Conservation (phyloP, 768 basidiomycete genomes). For the Chalciporus piperatus region DNA sequence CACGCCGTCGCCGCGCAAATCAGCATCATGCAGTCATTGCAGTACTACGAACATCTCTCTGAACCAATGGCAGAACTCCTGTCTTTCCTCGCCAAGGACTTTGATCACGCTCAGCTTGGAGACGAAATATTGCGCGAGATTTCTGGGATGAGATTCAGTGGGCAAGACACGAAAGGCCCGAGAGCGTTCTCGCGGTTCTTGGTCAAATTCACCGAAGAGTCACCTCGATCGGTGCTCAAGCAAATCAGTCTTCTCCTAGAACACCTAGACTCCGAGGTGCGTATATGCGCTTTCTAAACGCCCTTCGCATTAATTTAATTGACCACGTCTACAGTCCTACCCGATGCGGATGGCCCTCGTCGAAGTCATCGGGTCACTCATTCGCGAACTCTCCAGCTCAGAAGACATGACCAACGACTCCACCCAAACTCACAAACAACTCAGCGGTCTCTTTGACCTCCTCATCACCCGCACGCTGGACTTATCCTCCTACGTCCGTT, state of each 20-base stretch:
- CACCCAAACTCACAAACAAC: slow-evolving; percentile 58
- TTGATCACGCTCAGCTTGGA: slow-evolving; percentile 83
- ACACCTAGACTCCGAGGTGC: slow-evolving; percentile 90
- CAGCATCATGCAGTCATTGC: slow-evolving; percentile 85
- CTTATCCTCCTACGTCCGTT: slow-evolving; percentile 85
- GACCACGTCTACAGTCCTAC: slow-evolving; percentile 60
- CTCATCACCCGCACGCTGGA: slow-evolving; percentile 89
- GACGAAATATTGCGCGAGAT: slow-evolving; percentile 93
- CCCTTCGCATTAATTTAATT: not conserved
- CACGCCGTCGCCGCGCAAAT: slow-evolving; percentile 85
- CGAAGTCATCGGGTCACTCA: slow-evolving; percentile 84
- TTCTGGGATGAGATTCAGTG: slow-evolving; percentile 69
- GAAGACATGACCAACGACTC: slow-evolving; percentile 47
- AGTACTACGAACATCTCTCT: slow-evolving; percentile 91
- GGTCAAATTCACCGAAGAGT: slow-evolving; percentile 72
- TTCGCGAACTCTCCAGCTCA: slow-evolving; percentile 70
- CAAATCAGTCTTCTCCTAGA: slow-evolving; percentile 82
- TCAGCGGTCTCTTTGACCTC: slow-evolving; percentile 76
- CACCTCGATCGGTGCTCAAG: slow-evolving; percentile 79
- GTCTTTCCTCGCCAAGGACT: slow-evolving; percentile 74
- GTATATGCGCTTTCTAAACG: slow-evolving; percentile 6
- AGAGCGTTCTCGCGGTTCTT: slow-evolving; percentile 75
- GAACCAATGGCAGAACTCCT: slow-evolving; percentile 94
- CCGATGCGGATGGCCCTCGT: slow-evolving; percentile 95
- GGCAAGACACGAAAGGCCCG: slow-evolving; percentile 81